Evolutionary conservation across 108 stramenopile species (phyloP), one percentile per base, ranked within the genome.

Genomic region (Cylindrotheca fusiformis): DNA sequence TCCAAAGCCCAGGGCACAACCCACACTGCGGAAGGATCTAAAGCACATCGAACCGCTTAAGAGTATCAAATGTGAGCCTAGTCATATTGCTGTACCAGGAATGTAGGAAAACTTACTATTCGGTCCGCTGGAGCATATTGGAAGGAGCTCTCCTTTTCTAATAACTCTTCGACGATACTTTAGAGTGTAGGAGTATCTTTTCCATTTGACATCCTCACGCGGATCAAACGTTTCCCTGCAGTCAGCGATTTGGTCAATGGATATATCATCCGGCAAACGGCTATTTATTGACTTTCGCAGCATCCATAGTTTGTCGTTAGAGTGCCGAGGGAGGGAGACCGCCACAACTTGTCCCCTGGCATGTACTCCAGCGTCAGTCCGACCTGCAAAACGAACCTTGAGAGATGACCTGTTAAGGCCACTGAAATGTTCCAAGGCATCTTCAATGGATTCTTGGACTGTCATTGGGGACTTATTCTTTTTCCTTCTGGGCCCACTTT

Each of bases 321-420:
- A 18, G 51, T 28, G 23, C 24, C 14, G 8, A 5, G 84, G 86
- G n/a, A 91, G 51, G 41, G 79, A 77, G 32, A 87, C 72, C 8
- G 76, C 85, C 21, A 92, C 77, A 10, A 92, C 87, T 76, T 92
- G 90, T 18, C 85, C 83, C 5, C 80, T 54, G 14, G 90, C 90
- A 68, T 92, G 90, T 0, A 92, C 90, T 0, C 90, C 90, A 50
- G 79, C 80, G 59, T 92, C 90, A 1, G 90, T 92, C 29, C 90
- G 71, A 10, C 90, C 85, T 0, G 87, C 85, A 61, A 80, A 84
- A 1, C 80, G 73, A 5, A 88, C 54, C 48, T 81, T 67, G n/a
- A 86, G 69, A 10, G 66, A 52, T 2, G 22, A 3, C 31, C 73
- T 44, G 28, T 55, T 51, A 5, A 65, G 25, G 26, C 52, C 49